phyloP scores from a whole-genome alignment of 208 protist genomes.

The Wallacemonas rigidus region DNA sequence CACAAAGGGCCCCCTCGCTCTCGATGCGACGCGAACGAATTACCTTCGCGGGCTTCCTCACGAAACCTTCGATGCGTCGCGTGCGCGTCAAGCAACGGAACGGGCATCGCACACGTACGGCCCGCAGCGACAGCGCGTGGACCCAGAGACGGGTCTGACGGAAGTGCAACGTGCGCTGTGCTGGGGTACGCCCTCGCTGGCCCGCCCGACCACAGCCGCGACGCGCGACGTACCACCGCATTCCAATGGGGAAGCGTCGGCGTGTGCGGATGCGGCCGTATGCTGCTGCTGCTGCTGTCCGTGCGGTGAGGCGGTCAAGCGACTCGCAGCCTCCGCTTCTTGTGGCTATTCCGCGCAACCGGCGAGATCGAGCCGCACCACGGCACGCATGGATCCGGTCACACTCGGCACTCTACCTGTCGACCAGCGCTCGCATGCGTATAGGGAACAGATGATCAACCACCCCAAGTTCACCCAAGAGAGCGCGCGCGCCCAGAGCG shows the following conservation, averaged over 20 bases:
- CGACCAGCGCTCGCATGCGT: conserved; percentile 39
- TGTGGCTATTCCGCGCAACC: not conserved
- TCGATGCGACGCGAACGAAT: conserved; percentile 49
- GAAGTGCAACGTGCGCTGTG: conserved; percentile 73
- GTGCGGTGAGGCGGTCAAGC: not conserved
- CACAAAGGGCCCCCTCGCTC: conserved; percentile 36
- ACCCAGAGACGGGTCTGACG: conserved; percentile 57
- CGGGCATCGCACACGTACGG: conserved; percentile 3
- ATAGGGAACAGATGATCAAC: conserved; percentile 40
- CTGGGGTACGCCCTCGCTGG: conserved; percentile 45
- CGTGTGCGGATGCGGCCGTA: too few species aligned
- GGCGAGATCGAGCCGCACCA: not conserved
- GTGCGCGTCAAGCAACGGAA: not conserved
- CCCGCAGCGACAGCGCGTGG: conserved; percentile 42
- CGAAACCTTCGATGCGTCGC: conserved; percentile 27
- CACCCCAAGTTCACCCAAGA: conserved; percentile 64
- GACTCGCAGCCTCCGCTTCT: not conserved
- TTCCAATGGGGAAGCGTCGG: too few species aligned
- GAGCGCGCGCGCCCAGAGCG: conserved; percentile 28
- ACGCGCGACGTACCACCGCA: too few species aligned
- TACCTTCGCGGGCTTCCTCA: conserved; percentile 47
- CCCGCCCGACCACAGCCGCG: too few species aligned
- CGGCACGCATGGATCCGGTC: conserved; percentile 12
- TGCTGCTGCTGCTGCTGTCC: not conserved
- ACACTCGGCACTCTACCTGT: conserved; percentile 35